Conservation (phyloP, 2,329 filamentous ascomycete species). For the Diplodia corticola region DNA sequence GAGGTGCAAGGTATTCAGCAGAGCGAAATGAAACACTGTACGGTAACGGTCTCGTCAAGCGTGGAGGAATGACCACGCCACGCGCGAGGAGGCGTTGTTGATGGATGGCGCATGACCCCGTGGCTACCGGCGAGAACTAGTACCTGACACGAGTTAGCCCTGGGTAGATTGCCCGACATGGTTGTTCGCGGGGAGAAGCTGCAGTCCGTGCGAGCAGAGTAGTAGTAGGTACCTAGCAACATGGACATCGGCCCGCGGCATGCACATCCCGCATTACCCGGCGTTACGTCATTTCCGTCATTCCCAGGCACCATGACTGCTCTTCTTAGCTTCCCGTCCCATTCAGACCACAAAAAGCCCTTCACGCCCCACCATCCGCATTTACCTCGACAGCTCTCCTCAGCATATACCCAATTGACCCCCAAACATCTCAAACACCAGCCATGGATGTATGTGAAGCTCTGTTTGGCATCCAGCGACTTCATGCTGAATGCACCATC, state of each 20-base stretch:
- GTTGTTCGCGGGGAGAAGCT: not conserved
- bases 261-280: not conserved
- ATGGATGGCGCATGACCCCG: not conserved
- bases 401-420: not conserved
- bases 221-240: no score
- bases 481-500: not conserved
- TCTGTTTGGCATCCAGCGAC: not conserved
- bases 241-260: not conserved
- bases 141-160: not conserved
- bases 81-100: not conserved
- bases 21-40: not conserved
- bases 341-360: not conserved
- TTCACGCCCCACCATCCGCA: not conserved
- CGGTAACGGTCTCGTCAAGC: not conserved
- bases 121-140: not conserved
- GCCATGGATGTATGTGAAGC: constrained; percentile 18
- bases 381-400: not conserved
- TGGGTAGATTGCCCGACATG: not conserved
- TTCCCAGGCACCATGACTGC: not conserved
- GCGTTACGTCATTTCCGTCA: constrained; percentile 1
- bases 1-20: not conserved
- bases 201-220: not conserved
- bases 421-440: not conserved
- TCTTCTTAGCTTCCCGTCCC: not conserved
- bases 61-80: not conserved